Conservation (phyloP, 768 basidiomycete species). For the Tephrocybe sp. region DNA sequence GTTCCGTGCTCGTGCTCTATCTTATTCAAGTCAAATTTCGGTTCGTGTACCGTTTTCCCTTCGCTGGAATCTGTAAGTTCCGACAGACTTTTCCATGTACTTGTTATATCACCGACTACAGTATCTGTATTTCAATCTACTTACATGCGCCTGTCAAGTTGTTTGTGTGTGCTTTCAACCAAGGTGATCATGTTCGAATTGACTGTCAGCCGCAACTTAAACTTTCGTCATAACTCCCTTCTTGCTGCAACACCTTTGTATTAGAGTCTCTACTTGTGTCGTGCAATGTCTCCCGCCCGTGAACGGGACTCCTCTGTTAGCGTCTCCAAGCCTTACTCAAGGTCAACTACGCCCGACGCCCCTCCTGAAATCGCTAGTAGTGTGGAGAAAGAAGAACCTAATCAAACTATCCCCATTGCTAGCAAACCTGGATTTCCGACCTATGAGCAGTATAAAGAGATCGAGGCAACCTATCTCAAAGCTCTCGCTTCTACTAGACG, state of each 20-base stretch:
- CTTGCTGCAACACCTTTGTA: not conserved
- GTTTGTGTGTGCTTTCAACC: not conserved
- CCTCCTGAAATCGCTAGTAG: constrained; percentile 9
- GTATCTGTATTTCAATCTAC: not conserved
- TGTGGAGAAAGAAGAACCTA: constrained; percentile 5
- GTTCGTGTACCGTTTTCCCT: not conserved
- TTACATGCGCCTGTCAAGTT: not conserved
- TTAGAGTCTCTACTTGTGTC: constrained; percentile 3
- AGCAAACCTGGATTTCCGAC: constrained; percentile 55
- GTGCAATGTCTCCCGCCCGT: constrained; percentile 32
- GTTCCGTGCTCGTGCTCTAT: not conserved
- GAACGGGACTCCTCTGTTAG: constrained; percentile 22
- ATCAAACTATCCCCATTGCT: constrained; percentile 5
- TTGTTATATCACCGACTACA: constrained; percentile 14
- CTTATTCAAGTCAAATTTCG: no score
- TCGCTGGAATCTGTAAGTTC: constrained; percentile 12
- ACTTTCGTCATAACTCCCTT: not conserved
- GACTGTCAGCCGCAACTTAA: not conserved
- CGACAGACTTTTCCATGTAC: constrained; percentile 13
- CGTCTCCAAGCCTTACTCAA: constrained; percentile 33
- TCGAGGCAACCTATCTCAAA: constrained; percentile 56
- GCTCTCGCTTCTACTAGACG: constrained; percentile 52
- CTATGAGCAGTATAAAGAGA: constrained; percentile 53
- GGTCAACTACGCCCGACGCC: constrained; percentile 17
- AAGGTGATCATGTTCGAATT: no score